phyloP scores from a whole-genome alignment of 202 grass and related monocot species.

The Eragrostis tef region DNA sequence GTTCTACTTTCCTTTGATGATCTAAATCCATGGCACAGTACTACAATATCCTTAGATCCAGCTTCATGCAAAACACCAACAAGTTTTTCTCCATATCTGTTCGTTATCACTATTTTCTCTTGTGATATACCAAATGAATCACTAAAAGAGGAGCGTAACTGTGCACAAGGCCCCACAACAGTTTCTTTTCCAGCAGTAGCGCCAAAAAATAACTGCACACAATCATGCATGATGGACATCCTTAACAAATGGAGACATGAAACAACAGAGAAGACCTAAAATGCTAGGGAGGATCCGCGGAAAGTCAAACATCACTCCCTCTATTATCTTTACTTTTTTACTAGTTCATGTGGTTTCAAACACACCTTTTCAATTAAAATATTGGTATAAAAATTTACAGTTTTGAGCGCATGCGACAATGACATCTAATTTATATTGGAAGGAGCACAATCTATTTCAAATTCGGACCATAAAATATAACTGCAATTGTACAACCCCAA shows the following conservation, averaged over 20 bases:
- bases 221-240: slow-evolving; percentile 39
- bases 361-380: not conserved
- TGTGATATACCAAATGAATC: slow-evolving; percentile 52
- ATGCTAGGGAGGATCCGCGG: slow-evolving; percentile 19
- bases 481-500: not conserved
- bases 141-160: slow-evolving; percentile 52
- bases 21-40: slow-evolving; percentile 89
- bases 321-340: not conserved
- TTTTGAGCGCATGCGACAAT: not conserved
- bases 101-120: slow-evolving; percentile 72
- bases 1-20: slow-evolving; percentile 87
- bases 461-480: not conserved
- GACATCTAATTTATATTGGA: slow-evolving; percentile 1
- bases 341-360: not conserved
- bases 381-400: not conserved
- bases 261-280: slow-evolving; percentile 27
- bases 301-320: not conserved
- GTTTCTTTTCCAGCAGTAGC: slow-evolving; percentile 47
- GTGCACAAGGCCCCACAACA: slow-evolving; percentile 40
- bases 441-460: not conserved
- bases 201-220: slow-evolving; percentile 54
- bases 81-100: slow-evolving; percentile 71
- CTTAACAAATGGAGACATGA: slow-evolving; percentile 36
- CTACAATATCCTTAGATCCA: slow-evolving; percentile 72
- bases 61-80: slow-evolving; percentile 70